phyloP scores from a whole-genome alignment of 306 rosid genomes.

The Lathyrus oleraceus region DNA sequence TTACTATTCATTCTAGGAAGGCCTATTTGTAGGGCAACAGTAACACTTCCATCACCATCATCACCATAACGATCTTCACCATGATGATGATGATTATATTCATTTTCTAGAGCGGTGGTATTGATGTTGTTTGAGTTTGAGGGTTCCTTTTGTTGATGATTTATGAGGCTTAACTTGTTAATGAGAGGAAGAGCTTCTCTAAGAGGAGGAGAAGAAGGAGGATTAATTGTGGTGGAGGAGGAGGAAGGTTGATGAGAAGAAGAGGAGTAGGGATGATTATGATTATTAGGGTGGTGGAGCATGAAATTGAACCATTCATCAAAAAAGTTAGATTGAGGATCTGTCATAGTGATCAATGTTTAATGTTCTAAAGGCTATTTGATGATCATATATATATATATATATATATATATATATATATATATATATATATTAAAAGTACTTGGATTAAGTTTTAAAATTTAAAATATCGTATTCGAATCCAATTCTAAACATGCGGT shows the following conservation, averaged over 20 bases:
- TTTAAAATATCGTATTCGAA: too few relatives aligned
- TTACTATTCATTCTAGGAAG: conserved; percentile 47
- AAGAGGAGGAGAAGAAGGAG: conserved; percentile 44
- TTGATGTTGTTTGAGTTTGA: conserved; percentile 18
- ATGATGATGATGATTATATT: not conserved
- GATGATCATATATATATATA: conserved; percentile 9
- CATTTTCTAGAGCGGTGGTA: not conserved
- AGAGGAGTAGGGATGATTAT: conserved; percentile 10
- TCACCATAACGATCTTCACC: not conserved
- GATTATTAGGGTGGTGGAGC: conserved; percentile 42
- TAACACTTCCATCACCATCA: conserved; percentile 26
- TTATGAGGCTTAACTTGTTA: conserved; percentile 47
- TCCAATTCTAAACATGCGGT: too few relatives aligned
- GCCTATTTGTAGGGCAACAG: conserved; percentile 66
- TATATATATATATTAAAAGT: too few relatives aligned
- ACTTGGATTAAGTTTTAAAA: too few relatives aligned
- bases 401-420: too few relatives aligned
- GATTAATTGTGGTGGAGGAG: conserved; percentile 17
- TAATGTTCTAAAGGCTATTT: conserved; percentile 25
- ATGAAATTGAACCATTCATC: conserved; percentile 58
- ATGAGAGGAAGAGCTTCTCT: conserved; percentile 69
- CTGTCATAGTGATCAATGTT: conserved; percentile 51
- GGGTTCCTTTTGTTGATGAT: conserved; percentile 34
- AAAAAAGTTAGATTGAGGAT: conserved; percentile 56
- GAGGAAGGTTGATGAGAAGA: conserved; percentile 32